Evolutionary conservation across 2,329 filamentous ascomycete species (phyloP).

Genomic region (Penicillium sp.): DNA sequence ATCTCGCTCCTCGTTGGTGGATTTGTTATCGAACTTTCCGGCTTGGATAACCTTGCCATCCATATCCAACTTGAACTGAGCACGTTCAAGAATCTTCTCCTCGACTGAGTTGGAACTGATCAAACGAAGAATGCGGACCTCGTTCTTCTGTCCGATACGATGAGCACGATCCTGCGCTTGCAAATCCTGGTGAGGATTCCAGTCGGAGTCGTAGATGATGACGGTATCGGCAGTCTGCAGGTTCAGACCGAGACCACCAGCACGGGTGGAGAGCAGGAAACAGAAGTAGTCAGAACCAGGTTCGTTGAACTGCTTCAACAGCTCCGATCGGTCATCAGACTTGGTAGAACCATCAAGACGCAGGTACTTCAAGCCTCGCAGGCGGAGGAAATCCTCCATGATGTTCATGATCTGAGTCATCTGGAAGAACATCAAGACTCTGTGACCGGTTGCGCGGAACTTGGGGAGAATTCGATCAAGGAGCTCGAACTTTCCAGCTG

Average conservation of each 20-base stretch:
- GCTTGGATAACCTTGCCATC: constrained; percentile 99
- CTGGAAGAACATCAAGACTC: constrained; percentile 99
- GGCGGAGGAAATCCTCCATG: constrained; percentile 96
- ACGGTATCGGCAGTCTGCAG: constrained; percentile 97
- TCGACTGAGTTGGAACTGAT: constrained; percentile 98
- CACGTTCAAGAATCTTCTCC: constrained; percentile 96
- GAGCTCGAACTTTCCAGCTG: constrained; percentile 94
- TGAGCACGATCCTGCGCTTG: constrained; percentile 99
- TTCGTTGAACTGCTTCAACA: constrained; percentile 86
- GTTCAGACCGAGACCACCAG: constrained; percentile 95
- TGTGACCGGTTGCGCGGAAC: constrained; percentile 86
- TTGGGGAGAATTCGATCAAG: constrained; percentile 91
- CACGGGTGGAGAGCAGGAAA: constrained; percentile 97
- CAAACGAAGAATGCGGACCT: constrained; percentile 91
- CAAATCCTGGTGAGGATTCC: constrained; percentile 99
- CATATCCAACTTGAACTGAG: constrained; percentile 98
- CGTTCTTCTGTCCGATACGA: constrained; percentile 99
- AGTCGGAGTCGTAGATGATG: constrained; percentile 99
- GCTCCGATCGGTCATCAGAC: constrained; percentile 91
- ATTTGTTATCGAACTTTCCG: constrained; percentile 99
- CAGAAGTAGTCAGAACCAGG: constrained; percentile 93
- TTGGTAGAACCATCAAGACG: constrained; percentile 97
- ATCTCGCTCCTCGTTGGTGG: constrained; percentile 96
- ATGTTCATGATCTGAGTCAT: constrained; percentile 99
- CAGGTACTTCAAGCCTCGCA: constrained; percentile 80